Base-by-base conservation (phyloP, 805 yeast genomes). In the Candida tibetensis region DNA sequence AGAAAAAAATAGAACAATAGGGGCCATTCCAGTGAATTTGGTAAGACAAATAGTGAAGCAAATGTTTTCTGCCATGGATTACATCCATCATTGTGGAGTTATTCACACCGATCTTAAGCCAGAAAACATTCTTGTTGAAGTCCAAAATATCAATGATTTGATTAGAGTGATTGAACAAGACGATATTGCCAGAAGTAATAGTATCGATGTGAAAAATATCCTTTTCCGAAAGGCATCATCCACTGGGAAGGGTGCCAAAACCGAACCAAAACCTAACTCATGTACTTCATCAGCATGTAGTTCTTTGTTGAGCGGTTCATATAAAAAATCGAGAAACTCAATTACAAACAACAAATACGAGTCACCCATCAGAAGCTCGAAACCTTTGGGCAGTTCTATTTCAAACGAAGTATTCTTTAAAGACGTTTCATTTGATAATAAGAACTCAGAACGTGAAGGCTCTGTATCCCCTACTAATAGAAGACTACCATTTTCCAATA, bases 1-100 rank as follows among this genome's bases (percentile, higher is more conserved):
- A 19, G 58, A 59, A 9, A 49, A 60, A 22, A 65, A 64, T 26
- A 69, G 65, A 40, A 59, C 66, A 12, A 69, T 64, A 45, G 78
- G 79, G 21, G 82, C 81, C 0, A 62, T 79, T 16, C 85, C 85
- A 1, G 46, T 79, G 8, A 58, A 68, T 10, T 52, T 75, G 31
- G 82, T 76, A 5, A 75, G 76, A 53, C 79, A 71, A 48, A 77
- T 81, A 25, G 63, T 79, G 7, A 75, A 69, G 44, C 85, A 81
- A 53, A 51, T 79, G 28, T 60, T 79, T 26, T 44, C 72, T 28
- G 79, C 81, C 1, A 53, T 80, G 41, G 82, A 79, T 54, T 78
- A 73, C 49, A 60, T 80, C 46, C 86, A 81, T 55, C 70, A 63
- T 49, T 80, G 86, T 56, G 85, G 85, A 2, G 65, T 81, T 8